Evolutionary conservation across 148 eudicot genomes (phyloP), one percentile per base, ranked within the genome.

Genomic region (Heliamphora exappendiculata): DNA sequence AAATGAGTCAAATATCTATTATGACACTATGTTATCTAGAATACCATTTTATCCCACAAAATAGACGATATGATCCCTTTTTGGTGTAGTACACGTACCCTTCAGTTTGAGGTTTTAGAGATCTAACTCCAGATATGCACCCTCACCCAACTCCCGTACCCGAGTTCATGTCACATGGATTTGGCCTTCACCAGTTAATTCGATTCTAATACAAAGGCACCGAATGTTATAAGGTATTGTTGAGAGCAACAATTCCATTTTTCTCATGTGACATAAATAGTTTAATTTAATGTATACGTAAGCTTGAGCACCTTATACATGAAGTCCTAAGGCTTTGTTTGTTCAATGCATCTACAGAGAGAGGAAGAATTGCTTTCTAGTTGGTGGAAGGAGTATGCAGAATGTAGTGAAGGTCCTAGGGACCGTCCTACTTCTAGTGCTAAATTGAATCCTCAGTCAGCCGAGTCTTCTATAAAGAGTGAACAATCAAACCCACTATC

Each of bases 331-430:
- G 51, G 17, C 50, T 62, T 28, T 26, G 28, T 53, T 33, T 34
- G 16, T 31, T 65, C 16, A 26, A 24, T 55, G 33, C 51, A 62
- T 79, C 22, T 69, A 42, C 86, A 96, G 99, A 86, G 89, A 78
- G 99, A 96, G 81, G 97, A 96, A 72, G 98, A 96, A 67, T 81
- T 96, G 78, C 88, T 96, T 53, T 93, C 97, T 66, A 76, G 86
- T 79, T 96, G 99, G 99, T 96, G 99, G 99, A 86, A 86, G 82
- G 98, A 96, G 85, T 96, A 88, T 79, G 99, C 98, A 24, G 99
- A 96, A 76, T 96, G 99, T 51, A 96, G 97, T 83, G 96, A 86
- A 79, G 99, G 99, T 79, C 99, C 99, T 29, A 85, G 57, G 63
- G 94, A 78, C 82, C 79, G 73, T 34, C 80, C 84, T 72, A 77